Conservation (phyloP, 495 filamentous ascomycete genomes). For the Bathelium albidoporum region DNA sequence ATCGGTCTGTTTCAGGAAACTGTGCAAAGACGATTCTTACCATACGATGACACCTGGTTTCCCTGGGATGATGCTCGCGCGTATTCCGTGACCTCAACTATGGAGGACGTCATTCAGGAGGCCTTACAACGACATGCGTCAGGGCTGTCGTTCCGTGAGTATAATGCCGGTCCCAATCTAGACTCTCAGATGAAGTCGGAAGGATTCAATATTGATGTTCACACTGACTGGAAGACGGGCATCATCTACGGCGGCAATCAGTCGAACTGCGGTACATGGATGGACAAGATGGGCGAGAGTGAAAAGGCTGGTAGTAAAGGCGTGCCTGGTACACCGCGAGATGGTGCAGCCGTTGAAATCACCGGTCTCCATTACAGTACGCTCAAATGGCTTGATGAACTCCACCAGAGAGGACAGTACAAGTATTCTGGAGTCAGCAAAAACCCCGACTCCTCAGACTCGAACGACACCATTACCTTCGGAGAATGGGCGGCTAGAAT, state of each 20-base stretch:
- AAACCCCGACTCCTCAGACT: conserved; percentile 29
- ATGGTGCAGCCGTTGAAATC: conserved; percentile 92
- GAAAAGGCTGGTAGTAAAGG: conserved; percentile 84
- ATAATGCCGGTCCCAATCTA: conserved; percentile 77
- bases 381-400: conserved; percentile 62
- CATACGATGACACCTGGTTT: conserved; percentile 94
- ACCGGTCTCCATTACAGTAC: conserved; percentile 85
- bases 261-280: conserved; percentile 95
- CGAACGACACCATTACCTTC: conserved; percentile 54
- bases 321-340: conserved; percentile 87
- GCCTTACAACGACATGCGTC: conserved; percentile 80
- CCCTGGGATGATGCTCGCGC: conserved; percentile 66
- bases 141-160: conserved; percentile 85
- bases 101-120: conserved; percentile 88
- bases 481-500: conserved; percentile 71
- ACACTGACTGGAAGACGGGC: conserved; percentile 86
- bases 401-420: conserved; percentile 58
- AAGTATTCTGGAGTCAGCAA: conserved; percentile 59
- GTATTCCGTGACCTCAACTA: conserved; percentile 68
- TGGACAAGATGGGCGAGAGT: conserved; percentile 99
- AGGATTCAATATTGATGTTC: conserved; percentile 84
- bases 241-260: conserved; percentile 92
- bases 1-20: conserved; percentile 61
- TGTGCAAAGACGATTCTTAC: conserved; percentile 78
- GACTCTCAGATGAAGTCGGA: conserved; percentile 89